phyloP scores from a whole-genome alignment of 2,329 filamentous ascomycete species.

The Penicillium sumatraense region DNA sequence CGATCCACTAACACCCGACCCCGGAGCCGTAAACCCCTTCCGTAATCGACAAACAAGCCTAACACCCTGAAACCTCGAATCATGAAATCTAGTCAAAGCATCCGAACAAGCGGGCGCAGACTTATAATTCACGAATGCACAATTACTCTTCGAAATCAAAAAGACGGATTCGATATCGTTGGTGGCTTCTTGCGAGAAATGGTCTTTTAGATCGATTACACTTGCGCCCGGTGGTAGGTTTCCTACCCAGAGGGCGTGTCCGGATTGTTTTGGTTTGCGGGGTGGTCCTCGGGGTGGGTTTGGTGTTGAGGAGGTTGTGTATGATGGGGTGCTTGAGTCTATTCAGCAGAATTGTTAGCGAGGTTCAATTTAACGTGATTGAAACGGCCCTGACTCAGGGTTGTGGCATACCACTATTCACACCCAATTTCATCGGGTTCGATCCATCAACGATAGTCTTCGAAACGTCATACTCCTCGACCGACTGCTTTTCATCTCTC shows the following conservation, averaged over 20 bases:
- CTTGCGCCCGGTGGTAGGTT: conserved; percentile 86
- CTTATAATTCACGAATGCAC: conserved; percentile 93
- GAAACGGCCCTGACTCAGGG: too few relatives aligned
- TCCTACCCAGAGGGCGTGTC: conserved; percentile 93
- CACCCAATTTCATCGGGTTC: conserved; percentile 32
- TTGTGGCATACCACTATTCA: too few relatives aligned
- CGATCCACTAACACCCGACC: conserved; percentile 54
- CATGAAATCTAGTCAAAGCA: conserved; percentile 84
- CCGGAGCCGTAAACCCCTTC: conserved; percentile 54
- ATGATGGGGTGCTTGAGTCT: conserved; percentile 20
- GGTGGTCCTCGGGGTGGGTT: conserved; percentile 64
- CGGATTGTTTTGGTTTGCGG: conserved; percentile 70
- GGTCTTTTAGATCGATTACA: conserved; percentile 82
- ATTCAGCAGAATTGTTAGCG: neutral
- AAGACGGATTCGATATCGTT: conserved; percentile 85
- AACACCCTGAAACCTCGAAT: conserved; percentile 85
- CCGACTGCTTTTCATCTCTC: conserved; percentile 19
- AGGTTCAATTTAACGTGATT: too few relatives aligned
- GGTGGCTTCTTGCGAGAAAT: conserved; percentile 79
- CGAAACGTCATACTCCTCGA: conserved; percentile 36
- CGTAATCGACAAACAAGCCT: conserved; percentile 83
- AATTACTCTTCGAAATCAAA: conserved; percentile 95
- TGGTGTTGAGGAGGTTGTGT: conserved; percentile 20
- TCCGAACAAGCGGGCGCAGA: conserved; percentile 74
- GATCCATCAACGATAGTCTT: conserved; percentile 46